These are phyloP conservation scores for Sambucus nigra DNA, from an alignment of 129 eudicot genomes.

Conservation along the genomic window DNA sequence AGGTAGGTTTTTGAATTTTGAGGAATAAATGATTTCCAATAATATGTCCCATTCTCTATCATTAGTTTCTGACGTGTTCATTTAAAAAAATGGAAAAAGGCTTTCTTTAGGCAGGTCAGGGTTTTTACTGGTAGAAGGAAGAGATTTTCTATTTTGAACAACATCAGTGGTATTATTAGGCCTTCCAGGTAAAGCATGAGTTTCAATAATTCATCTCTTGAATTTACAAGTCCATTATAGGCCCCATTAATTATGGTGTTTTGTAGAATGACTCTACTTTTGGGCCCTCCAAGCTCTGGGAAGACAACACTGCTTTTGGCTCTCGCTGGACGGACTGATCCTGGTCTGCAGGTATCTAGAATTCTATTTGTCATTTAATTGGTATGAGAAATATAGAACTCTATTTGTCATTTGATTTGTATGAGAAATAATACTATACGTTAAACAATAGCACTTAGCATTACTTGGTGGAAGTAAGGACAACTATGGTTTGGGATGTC, in stretches of 20 bases:
- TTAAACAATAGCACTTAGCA: neutral
- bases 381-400: neutral
- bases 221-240: conserved; percentile 2
- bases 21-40: neutral
- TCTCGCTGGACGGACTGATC: conserved; percentile 75
- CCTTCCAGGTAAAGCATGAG: conserved; percentile 63
- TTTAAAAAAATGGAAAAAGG: conserved; percentile 26
- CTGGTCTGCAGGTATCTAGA: conserved; percentile 45
- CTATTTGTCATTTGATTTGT: too few relatives aligned
- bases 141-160: conserved; percentile 47
- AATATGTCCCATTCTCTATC: neutral
- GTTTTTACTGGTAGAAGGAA: conserved; percentile 55
- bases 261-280: conserved; percentile 71
- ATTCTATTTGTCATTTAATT: neutral
- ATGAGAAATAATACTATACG: neutral
- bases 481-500: neutral
- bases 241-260: conserved; percentile 2
- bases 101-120: conserved; percentile 53
- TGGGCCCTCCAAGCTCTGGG: conserved; percentile 98
- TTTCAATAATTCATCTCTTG: neutral
- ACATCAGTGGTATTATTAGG: conserved; percentile 59
- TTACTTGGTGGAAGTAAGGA: neutral
- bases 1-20: conserved; percentile 33
- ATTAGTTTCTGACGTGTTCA: conserved; percentile 13
- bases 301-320: conserved; percentile 89